phyloP scores from a whole-genome alignment of 129 eudicot genomes.

The Smallanthus sonchifolius region DNA sequence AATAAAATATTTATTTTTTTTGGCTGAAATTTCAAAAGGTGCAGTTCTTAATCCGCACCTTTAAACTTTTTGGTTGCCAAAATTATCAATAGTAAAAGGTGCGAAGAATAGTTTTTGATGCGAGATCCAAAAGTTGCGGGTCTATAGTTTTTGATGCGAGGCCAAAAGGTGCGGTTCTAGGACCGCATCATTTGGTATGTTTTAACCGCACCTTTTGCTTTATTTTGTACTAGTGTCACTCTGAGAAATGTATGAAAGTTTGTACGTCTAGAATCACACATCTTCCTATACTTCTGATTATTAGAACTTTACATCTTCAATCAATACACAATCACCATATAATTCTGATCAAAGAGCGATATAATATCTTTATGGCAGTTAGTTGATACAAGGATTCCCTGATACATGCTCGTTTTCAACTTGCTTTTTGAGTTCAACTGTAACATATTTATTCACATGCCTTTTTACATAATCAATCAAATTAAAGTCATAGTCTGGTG shows the following conservation, averaged over 20 bases:
- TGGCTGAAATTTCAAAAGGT: no score
- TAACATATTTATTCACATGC: conserved; percentile 5
- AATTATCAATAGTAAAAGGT: no score
- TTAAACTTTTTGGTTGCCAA: no score
- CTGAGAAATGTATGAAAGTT: background rate
- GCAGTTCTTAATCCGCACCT: no score
- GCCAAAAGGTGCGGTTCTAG: no score
- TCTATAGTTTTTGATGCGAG: no score
- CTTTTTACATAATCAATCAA: background rate
- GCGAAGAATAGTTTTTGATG: no score
- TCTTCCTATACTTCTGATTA: conserved; percentile 14
- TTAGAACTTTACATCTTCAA: conserved; percentile 25
- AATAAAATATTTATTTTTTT: no score
- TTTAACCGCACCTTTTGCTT: no score
- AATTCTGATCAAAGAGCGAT: background rate
- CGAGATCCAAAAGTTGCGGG: no score
- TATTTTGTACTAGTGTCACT: no score
- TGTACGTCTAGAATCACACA: conserved; percentile 10
- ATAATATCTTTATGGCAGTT: background rate
- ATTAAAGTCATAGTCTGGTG: background rate
- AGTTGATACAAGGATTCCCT: conserved; percentile 9
- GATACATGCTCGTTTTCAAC: conserved; percentile 16
- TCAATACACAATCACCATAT: conserved; percentile 1
- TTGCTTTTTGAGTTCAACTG: conserved; percentile 40
- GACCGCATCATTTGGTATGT: no score